Percentiles rank a stretch among this genome's conserved stretches.
phyloP scores from a whole-genome alignment of 2,329 filamentous ascomycete species.

The Juglanconis oblonga region DNA sequence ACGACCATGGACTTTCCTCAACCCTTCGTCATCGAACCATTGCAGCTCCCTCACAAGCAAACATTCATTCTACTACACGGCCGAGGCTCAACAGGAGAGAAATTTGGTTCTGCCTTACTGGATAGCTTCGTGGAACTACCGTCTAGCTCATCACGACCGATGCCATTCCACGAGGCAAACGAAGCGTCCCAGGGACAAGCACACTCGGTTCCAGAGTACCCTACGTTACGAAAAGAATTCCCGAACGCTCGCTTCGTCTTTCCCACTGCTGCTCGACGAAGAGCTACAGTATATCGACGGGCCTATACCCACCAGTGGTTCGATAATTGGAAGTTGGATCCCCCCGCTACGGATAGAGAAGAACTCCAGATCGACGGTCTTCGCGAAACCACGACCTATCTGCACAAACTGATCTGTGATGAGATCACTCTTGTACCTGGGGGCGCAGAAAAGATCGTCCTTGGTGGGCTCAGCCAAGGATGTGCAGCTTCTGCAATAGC shows the following conservation, averaged over 20 bases:
- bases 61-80: too few species aligned
- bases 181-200: too few species aligned
- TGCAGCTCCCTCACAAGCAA: too few species aligned
- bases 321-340: background rate
- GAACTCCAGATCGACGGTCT: background rate
- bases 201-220: too few species aligned
- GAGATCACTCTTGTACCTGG: background rate
- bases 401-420: background rate
- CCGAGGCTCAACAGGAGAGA: too few species aligned
- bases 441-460: background rate
- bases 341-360: background rate
- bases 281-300: background rate
- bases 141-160: too few species aligned
- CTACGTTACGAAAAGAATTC: background rate
- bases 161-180: too few species aligned
- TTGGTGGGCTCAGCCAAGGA: background rate
- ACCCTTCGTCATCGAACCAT: too few species aligned
- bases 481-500: background rate
- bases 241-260: background rate
- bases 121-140: too few species aligned
- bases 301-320: background rate
- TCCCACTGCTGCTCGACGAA: background rate
- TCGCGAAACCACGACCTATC: background rate
- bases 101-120: too few species aligned
- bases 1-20: too few species aligned